phyloP scores from a whole-genome alignment of 2,329 filamentous ascomycete species.

The Penicillium sumatraense region DNA sequence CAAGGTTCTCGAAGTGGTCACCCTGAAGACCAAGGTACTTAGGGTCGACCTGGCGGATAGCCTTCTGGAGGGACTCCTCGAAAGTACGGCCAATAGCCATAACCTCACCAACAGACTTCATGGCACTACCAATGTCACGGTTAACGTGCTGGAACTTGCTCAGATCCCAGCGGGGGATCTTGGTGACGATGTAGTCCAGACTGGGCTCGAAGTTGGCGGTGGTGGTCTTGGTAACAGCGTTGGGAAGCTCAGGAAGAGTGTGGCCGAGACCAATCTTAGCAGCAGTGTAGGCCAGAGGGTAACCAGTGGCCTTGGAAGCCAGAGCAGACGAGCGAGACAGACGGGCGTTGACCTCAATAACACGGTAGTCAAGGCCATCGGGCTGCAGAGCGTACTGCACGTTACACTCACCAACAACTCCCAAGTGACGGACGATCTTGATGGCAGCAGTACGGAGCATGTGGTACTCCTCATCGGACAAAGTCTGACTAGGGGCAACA shows the following conservation, averaged over 20 bases:
- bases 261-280: constrained; percentile 98
- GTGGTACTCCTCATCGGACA: constrained; percentile 98
- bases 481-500: constrained; percentile 92
- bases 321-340: constrained; percentile 95
- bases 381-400: constrained; percentile 97
- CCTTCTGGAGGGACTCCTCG: constrained; percentile 99
- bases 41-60: constrained; percentile 95
- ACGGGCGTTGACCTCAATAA: constrained; percentile 99
- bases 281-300: constrained; percentile 94
- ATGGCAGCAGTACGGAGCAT: constrained; percentile 98
- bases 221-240: constrained; percentile 97
- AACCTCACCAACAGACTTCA: constrained; percentile 99
- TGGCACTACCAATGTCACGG: constrained; percentile 93
- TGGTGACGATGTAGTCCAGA: constrained; percentile 96
- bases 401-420: constrained; percentile 98
- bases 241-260: constrained; percentile 92
- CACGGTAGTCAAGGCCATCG: constrained; percentile 94
- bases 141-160: constrained; percentile 99
- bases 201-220: constrained; percentile 99
- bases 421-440: constrained; percentile 96
- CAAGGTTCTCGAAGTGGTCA: constrained; percentile 90
- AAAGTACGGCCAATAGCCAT: constrained; percentile 99
- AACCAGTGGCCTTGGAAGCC: constrained; percentile 96
- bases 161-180: constrained; percentile 98
- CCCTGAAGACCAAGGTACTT: constrained; percentile 91